Evolutionary conservation across 306 rosid species (phyloP), one percentile per base, ranked within the genome.

Genomic region (Lotus japonicus): DNA sequence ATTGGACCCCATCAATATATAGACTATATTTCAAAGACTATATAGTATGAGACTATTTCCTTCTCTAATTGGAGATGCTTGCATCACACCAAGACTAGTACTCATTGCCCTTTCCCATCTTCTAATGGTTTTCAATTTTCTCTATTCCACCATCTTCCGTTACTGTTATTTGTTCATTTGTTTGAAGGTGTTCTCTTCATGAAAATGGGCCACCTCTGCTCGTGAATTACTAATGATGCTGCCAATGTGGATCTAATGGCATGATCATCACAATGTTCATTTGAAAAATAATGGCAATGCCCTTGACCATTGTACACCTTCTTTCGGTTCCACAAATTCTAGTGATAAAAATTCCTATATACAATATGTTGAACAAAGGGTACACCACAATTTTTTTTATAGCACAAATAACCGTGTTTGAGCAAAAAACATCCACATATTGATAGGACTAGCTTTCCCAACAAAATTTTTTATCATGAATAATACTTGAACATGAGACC

Each of bases 1-100:
- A 19, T 64, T 65, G 74, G 84, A 73, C 82, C 90, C 95, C 81
- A 81, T 80, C 74, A 77, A 41, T 70, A 41, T 70, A 74, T 77
- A 66, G 49, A 48, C 85, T 73, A 41, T 66, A 11, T 71, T 74
- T 68, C 79, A 64, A 68, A 58, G 64, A 19, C 75, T 5, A 14
- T 7, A 45, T 45, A 2, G 11, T 9, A 10, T 3, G 6, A 46
- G 61, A 58, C 56, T 65, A 56, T 75, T 71, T 49, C 31, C 58
- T 54, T 49, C 80, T 39, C 68, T 74, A 69, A 26, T 56, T 53
- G 41, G 9, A 28, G 57, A 43, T 66, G 57, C 73, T 52, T 63
- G 55, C 12, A 49, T 43, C 36, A 77, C 69, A 63, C 66, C 35
- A 42, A 14, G 0, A 60, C 59, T 64, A 39, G 31, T 50, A 44